These are phyloP conservation scores for Solanum hybrid DNA, from an alignment of 305 asterid species.

Conservation along the genomic window DNA sequence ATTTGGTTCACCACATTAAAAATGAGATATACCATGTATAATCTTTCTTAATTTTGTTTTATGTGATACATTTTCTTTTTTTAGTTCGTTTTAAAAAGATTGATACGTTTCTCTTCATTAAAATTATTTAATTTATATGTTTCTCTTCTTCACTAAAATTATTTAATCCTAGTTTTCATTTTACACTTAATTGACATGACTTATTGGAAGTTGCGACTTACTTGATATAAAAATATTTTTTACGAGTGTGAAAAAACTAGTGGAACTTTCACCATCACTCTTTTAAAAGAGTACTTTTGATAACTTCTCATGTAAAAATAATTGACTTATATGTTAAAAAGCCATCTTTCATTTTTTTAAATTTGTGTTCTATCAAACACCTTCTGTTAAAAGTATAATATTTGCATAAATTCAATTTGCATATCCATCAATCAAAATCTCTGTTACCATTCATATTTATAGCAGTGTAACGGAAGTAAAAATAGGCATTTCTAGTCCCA, in stretches of 20 bases:
- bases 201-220: background rate
- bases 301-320: background rate
- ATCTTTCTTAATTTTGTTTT: background rate
- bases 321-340: background rate
- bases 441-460: background rate
- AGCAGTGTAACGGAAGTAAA: background rate
- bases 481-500: background rate
- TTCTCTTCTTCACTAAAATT: background rate
- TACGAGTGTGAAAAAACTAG: background rate
- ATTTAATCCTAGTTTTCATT: background rate
- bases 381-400: background rate
- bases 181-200: background rate
- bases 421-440: background rate
- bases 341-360: background rate
- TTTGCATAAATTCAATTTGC: background rate
- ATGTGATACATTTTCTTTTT: background rate
- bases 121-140: background rate
- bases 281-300: background rate
- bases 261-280: background rate
- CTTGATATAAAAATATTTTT: background rate
- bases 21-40: background rate
- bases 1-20: background rate
- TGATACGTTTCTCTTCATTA: background rate
- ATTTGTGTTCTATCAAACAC: background rate
- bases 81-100: background rate